These are phyloP conservation scores for Dactylellina sp. DNA, from an alignment of 2,329 filamentous ascomycete species.

Conservation along the genomic window DNA sequence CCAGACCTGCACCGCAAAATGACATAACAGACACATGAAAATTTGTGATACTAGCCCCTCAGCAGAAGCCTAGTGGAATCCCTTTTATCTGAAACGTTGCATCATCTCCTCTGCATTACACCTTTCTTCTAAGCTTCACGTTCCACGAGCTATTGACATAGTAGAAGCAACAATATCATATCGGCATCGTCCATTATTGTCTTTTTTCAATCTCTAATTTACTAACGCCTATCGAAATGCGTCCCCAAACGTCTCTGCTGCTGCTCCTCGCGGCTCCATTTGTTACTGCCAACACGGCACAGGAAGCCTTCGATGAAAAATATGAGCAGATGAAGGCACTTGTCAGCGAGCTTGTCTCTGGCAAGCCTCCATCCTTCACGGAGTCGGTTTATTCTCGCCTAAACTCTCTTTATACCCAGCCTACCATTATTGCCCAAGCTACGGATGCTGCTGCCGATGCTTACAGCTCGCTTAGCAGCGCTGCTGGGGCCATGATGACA, in stretches of 20 bases:
- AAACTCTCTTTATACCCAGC: slow-evolving; percentile 74
- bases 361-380: slow-evolving; percentile 82
- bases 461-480: slow-evolving; percentile 66
- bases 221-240: slow-evolving; percentile 17
- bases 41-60: too few species aligned
- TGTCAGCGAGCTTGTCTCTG: slow-evolving; percentile 79
- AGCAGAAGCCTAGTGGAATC: not conserved
- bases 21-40: too few species aligned
- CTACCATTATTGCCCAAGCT: slow-evolving; percentile 67
- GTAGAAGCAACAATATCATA: too few species aligned
- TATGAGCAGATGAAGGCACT: slow-evolving; percentile 78
- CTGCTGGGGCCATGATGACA: slow-evolving; percentile 68
- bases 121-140: slow-evolving; percentile 5
- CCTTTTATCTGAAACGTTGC: not conserved
- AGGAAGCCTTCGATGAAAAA: slow-evolving; percentile 62
- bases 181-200: too few species aligned
- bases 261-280: slow-evolving; percentile 44
- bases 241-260: slow-evolving; percentile 31
- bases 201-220: not conserved
- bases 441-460: slow-evolving; percentile 61
- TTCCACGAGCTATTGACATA: slow-evolving; percentile 11
- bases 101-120: slow-evolving; percentile 1
- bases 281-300: slow-evolving; percentile 26
- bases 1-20: slow-evolving; percentile 14
- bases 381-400: slow-evolving; percentile 82